Percentiles rank a stretch among this genome's conserved stretches.
These are phyloP conservation scores for Phytophthora pluvialis DNA, from an alignment of 352 stramenopile genomes.

Conservation along the genomic window DNA sequence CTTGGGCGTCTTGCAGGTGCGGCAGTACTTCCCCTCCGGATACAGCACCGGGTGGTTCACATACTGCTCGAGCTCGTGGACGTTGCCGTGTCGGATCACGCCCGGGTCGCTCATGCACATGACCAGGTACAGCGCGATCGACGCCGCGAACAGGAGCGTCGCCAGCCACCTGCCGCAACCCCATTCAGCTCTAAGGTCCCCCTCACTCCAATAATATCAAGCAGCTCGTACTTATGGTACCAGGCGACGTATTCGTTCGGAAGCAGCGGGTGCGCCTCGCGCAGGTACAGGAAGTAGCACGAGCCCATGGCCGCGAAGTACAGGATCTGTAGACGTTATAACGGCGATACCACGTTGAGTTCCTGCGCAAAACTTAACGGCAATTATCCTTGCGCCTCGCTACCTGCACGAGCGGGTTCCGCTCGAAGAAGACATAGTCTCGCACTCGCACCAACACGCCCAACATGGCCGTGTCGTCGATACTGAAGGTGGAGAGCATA, in stretches of 20 bases:
- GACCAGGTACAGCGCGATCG: constrained; percentile 66
- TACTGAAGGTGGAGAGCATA: neutral
- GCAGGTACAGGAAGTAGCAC: constrained; percentile 77
- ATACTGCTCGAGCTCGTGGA: constrained; percentile 65
- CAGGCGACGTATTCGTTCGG: constrained; percentile 66
- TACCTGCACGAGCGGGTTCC: constrained; percentile 78
- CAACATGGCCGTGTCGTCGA: constrained; percentile 21
- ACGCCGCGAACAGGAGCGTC: constrained; percentile 59
- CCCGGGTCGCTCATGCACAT: constrained; percentile 80
- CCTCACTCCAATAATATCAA: neutral
- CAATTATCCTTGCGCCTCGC: too few relatives aligned
- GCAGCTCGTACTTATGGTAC: constrained; percentile 63
- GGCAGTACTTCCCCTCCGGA: constrained; percentile 79
- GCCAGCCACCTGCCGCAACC: constrained; percentile 46
- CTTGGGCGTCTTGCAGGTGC: constrained; percentile 90
- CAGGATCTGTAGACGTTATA: too few relatives aligned
- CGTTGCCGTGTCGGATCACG: constrained; percentile 65
- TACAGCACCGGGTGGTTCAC: constrained; percentile 83
- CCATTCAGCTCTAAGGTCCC: neutral
- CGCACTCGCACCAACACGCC: constrained; percentile 39
- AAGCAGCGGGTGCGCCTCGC: constrained; percentile 62
- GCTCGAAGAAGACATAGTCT: constrained; percentile 70
- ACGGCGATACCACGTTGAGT: too few relatives aligned
- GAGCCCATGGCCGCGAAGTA: constrained; percentile 78
- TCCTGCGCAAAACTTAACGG: too few relatives aligned